Base-by-base conservation (phyloP, 1,284 basidiomycete species). In the Omphalotus olearius region DNA sequence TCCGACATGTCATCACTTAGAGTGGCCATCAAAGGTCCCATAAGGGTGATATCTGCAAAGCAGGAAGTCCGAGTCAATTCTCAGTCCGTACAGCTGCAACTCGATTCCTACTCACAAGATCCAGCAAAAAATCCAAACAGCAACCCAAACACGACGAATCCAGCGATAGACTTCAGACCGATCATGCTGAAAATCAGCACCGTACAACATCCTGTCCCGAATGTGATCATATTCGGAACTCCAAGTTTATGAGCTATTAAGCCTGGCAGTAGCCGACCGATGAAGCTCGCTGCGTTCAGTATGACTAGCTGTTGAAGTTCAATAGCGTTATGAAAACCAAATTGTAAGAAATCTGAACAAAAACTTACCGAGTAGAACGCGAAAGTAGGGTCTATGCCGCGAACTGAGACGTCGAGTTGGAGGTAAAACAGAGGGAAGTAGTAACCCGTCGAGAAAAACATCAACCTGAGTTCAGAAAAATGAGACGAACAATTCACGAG, bases 361-460 rank as follows among this genome's bases (percentile, higher is more conserved):
- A 25, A 25, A 36, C 63, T 23, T 50, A 68, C 66, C 1, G 60
- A 58, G 39, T 67, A 68, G 55, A 69, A 68, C 0, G 62, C 58
- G 38, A 69, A 58, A 1, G 52, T 53, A 23, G 41, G 9, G 36
- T 59, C 48, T 3, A 69, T 42, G 0, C 59, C 62, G 49, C 66
- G 66, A 20, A 40, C 55, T 11, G 58, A 48, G 2, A 66, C 61
- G 39, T 66, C 61, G 0, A 68, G 56, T 45, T 69, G 68, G 5
- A 69, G 46, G 47, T 63, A 69, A 51, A 69, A 67, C 0, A 64
- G 25, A 1, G 64, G 64, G 45, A 62, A 67, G 47, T 61, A 68
- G 25, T 63, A 55, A 0, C 62, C 66, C 14, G 59, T 53, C 1
- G 53, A 49, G 44, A 53, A 64, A 10, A 56, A 47, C 18, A 53